These are phyloP conservation scores for Psilocybe azurescens DNA, from an alignment of 768 basidiomycete genomes.

Conservation along the genomic window DNA sequence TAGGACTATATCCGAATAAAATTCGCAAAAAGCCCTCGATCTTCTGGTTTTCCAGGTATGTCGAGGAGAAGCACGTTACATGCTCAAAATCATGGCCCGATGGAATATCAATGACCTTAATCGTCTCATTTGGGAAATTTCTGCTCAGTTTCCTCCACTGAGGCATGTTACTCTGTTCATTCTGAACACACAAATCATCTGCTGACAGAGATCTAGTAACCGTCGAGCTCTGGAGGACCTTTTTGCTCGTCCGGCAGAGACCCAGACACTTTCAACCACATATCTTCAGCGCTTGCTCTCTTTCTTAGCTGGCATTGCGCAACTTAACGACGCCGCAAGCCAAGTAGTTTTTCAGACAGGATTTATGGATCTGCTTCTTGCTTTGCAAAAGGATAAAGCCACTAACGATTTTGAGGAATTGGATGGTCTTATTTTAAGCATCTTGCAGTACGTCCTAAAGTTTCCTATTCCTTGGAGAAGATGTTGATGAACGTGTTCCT, in stretches of 20 bases:
- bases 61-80: conserved; percentile 14
- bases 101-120: conserved; percentile 9
- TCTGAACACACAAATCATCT: not conserved
- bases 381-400: conserved; percentile 11
- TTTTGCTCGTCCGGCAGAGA: not conserved
- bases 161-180: conserved; percentile 2
- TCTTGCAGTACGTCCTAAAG: conserved; percentile 8
- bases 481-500: not conserved
- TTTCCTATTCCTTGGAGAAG: not conserved
- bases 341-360: conserved; percentile 15
- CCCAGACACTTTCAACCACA: conserved; percentile 4
- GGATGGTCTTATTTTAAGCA: conserved; percentile 7
- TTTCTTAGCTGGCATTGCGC: conserved; percentile 12
- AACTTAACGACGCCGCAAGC: conserved; percentile 8
- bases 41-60: conserved; percentile 16
- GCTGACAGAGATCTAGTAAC: not conserved
- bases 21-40: conserved; percentile 16
- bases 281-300: conserved; percentile 13
- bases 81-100: conserved; percentile 5
- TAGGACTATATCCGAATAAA: conserved; percentile 6
- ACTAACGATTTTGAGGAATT: conserved; percentile 7
- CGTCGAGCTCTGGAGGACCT: conserved; percentile 14
- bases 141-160: conserved; percentile 17
- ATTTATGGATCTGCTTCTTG: conserved; percentile 16
- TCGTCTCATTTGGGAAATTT: conserved; percentile 11